Percentiles rank a stretch among this genome's conserved stretches.
Conservation (phyloP, 768 basidiomycete species). For the Lanmaoa pseudosensibilis region DNA sequence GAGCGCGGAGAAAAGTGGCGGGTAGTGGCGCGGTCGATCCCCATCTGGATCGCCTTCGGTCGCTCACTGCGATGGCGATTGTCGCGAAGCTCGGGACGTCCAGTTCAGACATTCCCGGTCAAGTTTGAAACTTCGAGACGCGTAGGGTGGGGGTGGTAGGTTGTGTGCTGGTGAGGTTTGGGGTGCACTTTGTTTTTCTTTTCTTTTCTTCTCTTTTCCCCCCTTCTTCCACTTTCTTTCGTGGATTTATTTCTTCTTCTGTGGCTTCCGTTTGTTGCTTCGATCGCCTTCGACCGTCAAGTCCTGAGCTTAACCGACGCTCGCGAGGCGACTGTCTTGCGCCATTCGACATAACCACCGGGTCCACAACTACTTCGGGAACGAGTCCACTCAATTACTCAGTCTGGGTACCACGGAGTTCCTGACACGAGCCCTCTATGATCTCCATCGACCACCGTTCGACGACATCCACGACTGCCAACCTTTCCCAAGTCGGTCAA, state of each 20-base stretch:
- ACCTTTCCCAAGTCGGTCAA: not conserved
- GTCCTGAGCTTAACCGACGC: not conserved
- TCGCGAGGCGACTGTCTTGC: not conserved
- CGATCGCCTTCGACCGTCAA: not conserved
- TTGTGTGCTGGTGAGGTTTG: not conserved
- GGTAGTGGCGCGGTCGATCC: not conserved
- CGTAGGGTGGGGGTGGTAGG: not conserved
- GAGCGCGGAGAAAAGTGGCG: slow-evolving; percentile 4
- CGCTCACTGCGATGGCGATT: not conserved
- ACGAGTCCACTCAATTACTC: not conserved
- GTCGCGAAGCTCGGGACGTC: not conserved
- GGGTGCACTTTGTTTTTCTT: not conserved
- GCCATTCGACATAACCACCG: not conserved
- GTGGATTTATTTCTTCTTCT: not conserved
- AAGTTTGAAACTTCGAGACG: not conserved
- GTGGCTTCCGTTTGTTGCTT: not conserved
- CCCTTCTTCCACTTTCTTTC: not conserved
- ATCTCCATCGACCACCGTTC: not conserved
- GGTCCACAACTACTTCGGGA: not conserved
- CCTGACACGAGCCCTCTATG: not conserved
- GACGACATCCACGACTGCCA: not conserved
- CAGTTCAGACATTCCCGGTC: not conserved
- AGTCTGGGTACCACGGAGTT: not conserved
- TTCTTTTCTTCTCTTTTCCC: not conserved
- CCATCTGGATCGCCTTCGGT: not conserved